These are phyloP conservation scores for Silene latifolia DNA, from an alignment of 148 eudicot genomes.

Conservation along the genomic window DNA sequence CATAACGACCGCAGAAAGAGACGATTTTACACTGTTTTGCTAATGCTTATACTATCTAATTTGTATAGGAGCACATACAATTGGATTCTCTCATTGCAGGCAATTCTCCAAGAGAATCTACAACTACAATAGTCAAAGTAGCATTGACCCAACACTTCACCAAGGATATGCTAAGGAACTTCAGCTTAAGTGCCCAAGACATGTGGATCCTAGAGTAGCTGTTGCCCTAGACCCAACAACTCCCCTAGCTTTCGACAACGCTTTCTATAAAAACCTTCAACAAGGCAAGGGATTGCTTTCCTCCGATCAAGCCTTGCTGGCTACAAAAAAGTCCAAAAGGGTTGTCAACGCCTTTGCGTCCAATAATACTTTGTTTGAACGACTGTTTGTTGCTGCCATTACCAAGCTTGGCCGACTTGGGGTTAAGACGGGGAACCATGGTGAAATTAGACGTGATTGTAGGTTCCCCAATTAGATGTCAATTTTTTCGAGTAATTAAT, in stretches of 20 bases:
- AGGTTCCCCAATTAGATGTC: slow-evolving; percentile 17
- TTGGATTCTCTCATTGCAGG: slow-evolving; percentile 71
- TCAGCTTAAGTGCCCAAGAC: slow-evolving; percentile 43
- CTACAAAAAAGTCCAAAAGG: slow-evolving; percentile 40
- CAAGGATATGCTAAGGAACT: slow-evolving; percentile 49
- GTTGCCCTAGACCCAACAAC: slow-evolving; percentile 66
- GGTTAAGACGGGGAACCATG: slow-evolving; percentile 54
- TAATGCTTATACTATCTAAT: not conserved
- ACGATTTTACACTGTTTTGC: not conserved
- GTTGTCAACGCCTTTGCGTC: slow-evolving; percentile 55
- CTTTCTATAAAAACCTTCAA: slow-evolving; percentile 51
- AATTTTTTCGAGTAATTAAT: no score
- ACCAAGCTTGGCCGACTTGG: slow-evolving; percentile 68
- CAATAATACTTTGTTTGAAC: slow-evolving; percentile 39
- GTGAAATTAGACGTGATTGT: slow-evolving; percentile 69
- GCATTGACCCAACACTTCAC: slow-evolving; percentile 60
- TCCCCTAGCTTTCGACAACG: slow-evolving; percentile 65
- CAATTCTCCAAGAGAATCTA: slow-evolving; percentile 57
- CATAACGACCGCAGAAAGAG: no score
- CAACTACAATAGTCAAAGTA: slow-evolving; percentile 33
- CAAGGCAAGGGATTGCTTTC: slow-evolving; percentile 53
- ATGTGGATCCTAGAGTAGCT: slow-evolving; percentile 60
- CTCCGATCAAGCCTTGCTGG: slow-evolving; percentile 61
- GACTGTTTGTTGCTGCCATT: slow-evolving; percentile 57
- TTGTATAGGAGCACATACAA: slow-evolving; percentile 66